Percentiles rank a stretch among this genome's conserved stretches.
These are phyloP conservation scores for Leishmania braziliensis DNA, from an alignment of 208 protist genomes.

Conservation along the genomic window DNA sequence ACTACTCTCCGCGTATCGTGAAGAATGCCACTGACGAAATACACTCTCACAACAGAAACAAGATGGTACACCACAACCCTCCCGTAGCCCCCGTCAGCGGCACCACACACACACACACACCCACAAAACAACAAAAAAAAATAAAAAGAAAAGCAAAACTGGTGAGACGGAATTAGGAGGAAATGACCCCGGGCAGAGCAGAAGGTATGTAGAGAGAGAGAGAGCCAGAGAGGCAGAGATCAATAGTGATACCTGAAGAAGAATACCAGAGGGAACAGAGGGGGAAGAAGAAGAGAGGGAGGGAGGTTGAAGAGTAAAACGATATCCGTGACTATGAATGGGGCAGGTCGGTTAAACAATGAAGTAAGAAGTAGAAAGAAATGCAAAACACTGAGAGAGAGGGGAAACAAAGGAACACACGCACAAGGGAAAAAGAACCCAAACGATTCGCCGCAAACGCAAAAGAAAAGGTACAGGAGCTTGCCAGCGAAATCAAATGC, in stretches of 20 bases:
- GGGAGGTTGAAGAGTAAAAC: neutral
- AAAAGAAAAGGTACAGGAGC: neutral
- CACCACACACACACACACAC: neutral
- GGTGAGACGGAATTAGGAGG: neutral
- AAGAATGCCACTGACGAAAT: neutral
- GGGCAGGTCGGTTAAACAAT: neutral
- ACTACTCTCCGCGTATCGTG: neutral
- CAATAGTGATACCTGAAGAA: neutral
- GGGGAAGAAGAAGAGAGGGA: neutral
- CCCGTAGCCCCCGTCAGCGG: neutral
- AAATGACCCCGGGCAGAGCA: neutral
- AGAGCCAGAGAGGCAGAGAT: conserved; percentile 6
- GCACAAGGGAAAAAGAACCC: neutral
- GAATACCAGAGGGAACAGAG: neutral
- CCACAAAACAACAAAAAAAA: neutral
- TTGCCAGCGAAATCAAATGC: conserved; percentile 10
- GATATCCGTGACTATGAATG: conserved; percentile 4
- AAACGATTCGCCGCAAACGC: no score
- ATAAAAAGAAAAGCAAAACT: conserved; percentile 6
- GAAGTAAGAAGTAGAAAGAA: neutral
- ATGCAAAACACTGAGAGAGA: no score
- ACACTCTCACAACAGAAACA: neutral
- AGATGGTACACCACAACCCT: neutral
- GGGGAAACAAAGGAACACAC: neutral
- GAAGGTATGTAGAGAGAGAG: neutral